Base-by-base conservation (phyloP, 164 flowering plant species). In the Platanus orientalis region DNA sequence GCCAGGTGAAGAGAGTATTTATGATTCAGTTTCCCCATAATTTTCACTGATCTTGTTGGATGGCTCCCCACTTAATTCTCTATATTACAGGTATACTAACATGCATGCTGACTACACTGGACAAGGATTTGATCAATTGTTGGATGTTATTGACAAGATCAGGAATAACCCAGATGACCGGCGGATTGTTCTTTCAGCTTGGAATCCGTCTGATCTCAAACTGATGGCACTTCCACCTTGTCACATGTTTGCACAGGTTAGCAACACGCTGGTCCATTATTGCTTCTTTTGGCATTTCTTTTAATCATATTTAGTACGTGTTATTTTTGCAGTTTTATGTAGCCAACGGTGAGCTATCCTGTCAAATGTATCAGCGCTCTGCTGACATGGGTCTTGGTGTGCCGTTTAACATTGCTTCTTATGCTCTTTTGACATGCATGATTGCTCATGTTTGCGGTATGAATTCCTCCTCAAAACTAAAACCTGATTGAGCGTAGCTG, bases 361-460 rank as follows among this genome's bases (percentile, higher is more conserved):
- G 98, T 71, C 98, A 89, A 72, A 93, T 89, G 97, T 89, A 89
- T 75, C 98, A 93, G 69, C 85, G 96, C 1, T 93, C 98, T 62
- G 96, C 96, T 54, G 98, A 93, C 76, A 89, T 93, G 92, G 97
- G 96, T 57, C 87, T 93, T 28, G 97, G 98, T 25, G 96, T 89
- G 67, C 98, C 98, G 30, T 93, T 93, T 70, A 93, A 93, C 76
- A 86, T 93, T 67, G 97, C 97, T 23, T 93, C 98, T 49, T 93
- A 90, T 81, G 73, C 97, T 59, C 85, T 90, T 26, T 61, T 93
- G 73, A 90, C 95, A 34, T 78, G 88, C 88, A 84, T 93, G 85
- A 80, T 93, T 71, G 97, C 96, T 72, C 97, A 90, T 78, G 93
- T 89, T 80, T 93, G 97, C 78, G 97, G 97, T 93, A 82, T 50